phyloP scores from a whole-genome alignment of 768 basidiomycete genomes.

The Suillus americanus region DNA sequence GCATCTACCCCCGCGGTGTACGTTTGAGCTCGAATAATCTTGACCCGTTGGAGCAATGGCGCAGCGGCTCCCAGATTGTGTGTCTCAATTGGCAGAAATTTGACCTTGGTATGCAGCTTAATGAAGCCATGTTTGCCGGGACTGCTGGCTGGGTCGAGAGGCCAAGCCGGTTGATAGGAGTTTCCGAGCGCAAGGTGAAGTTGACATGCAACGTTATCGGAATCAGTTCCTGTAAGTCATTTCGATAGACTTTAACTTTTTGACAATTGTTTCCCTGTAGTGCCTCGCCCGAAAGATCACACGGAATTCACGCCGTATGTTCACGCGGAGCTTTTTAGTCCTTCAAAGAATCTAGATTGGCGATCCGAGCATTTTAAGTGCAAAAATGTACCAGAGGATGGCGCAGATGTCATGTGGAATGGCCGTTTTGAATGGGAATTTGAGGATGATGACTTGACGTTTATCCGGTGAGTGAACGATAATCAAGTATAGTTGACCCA shows the following conservation, averaged over 20 bases:
- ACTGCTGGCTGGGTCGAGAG: slow-evolving; percentile 56
- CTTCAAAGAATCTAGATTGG: slow-evolving; percentile 41
- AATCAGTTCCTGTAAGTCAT: slow-evolving; percentile 42
- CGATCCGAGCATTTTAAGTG: slow-evolving; percentile 40
- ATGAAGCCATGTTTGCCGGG: slow-evolving; percentile 63
- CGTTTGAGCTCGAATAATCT: slow-evolving; percentile 57
- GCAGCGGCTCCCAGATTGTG: slow-evolving; percentile 55
- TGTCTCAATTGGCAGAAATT: slow-evolving; percentile 66
- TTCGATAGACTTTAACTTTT: not conserved
- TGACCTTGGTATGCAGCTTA: slow-evolving; percentile 56
- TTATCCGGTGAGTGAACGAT: slow-evolving; percentile 42
- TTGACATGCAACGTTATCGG: slow-evolving; percentile 41
- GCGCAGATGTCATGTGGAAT: slow-evolving; percentile 40
- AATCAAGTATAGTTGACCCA: not conserved
- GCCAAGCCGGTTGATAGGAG: slow-evolving; percentile 34
- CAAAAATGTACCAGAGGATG: slow-evolving; percentile 28
- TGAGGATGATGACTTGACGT: slow-evolving; percentile 49
- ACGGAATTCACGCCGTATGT: slow-evolving; percentile 43
- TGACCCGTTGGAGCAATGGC: slow-evolving; percentile 53
- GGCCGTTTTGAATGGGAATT: slow-evolving; percentile 52
- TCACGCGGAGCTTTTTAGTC: slow-evolving; percentile 44
- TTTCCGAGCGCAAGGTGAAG: slow-evolving; percentile 16
- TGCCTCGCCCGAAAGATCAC: slow-evolving; percentile 44
- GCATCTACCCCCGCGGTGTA: slow-evolving; percentile 58
- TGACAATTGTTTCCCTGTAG: slow-evolving; percentile 24